A percentile compares a stretch with the other conserved stretches of the same genome.
These are phyloP conservation scores for Tuber melanosporum DNA, from an alignment of 495 filamentous ascomycete genomes.

Conservation along the genomic window DNA sequence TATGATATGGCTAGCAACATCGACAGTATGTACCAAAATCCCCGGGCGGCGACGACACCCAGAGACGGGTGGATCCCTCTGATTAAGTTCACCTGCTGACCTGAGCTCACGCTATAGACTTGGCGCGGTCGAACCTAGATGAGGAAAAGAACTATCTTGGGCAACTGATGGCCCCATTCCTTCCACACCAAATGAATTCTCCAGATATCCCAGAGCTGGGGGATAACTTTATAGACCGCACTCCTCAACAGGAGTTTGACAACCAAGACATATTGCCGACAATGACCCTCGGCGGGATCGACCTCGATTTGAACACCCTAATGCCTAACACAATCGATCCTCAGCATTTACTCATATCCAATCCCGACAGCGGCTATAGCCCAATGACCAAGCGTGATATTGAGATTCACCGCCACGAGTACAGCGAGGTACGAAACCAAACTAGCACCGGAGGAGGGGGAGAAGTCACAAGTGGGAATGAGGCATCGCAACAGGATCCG, in stretches of 20 bases:
- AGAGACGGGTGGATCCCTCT: neutral
- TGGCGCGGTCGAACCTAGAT: neutral
- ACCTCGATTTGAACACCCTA: neutral
- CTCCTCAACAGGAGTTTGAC: too few relatives aligned
- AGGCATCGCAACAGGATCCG: neutral
- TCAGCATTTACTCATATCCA: neutral
- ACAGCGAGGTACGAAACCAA: neutral
- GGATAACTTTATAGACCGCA: neutral
- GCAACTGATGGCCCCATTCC: neutral
- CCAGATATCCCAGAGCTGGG: neutral
- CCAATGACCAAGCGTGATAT: neutral
- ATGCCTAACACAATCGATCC: neutral
- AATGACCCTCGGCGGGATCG: fast-evolving
- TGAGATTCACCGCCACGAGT: neutral
- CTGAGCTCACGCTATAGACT: neutral
- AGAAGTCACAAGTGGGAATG: neutral
- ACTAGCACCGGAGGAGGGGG: neutral
- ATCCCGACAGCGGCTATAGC: neutral
- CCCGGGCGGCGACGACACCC: neutral
- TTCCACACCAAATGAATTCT: too few relatives aligned
- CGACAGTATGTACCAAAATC: neutral
- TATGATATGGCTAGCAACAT: neutral
- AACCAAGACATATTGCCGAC: neutral
- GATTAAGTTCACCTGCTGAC: neutral
- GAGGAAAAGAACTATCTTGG: neutral